Evolutionary conservation across 495 filamentous ascomycete genomes (phyloP), one percentile per base, ranked within the genome.

Genomic region (Penicillium arizonense): DNA sequence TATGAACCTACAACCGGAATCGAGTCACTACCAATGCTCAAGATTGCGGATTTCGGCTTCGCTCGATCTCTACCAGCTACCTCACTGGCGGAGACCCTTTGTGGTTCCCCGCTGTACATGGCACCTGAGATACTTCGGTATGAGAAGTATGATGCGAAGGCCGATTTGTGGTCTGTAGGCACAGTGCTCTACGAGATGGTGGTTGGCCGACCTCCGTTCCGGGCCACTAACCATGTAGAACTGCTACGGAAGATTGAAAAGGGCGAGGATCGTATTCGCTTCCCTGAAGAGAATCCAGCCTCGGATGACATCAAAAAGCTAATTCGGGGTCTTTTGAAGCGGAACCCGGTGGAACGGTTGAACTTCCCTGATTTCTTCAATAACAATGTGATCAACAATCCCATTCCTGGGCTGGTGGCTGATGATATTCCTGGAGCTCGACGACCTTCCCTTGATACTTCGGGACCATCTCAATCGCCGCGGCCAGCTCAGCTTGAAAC

Each of bases 91-190:
- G 94, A 98, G 65, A 98, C 94, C 3, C 78, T 98, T 5, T 98
- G 94, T 68, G 94, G 94, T 30, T 98, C 94, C n/a, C 94, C 94
- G 12, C 78, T 98, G 21, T 98, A 98, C 71, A 98, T 98, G 94
- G 94, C 94, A 1, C 94, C 94, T 2, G 94, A 98, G 71, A 98
- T 98, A 52, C 81, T 98, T 37, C 85, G 92, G 37, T 98, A 97
- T 59, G 92, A 98, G 65, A 92, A 91, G 66, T 98, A 98, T 68
- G 93, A 96, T 73, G 90, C 92, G 39, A 95, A 92, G 65, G 94
- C 91, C 36, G 94, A 98, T 76, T 73, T 98, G 33, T 98, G 94
- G 94, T 98, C 94, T 18, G 89, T 96, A 34, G 94, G 94, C 32
- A 96, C 95, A 5, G 94, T 98, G 8, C 71, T 95, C 18, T 94